Conservation (phyloP, 352 stramenopile species). For the Pythium utonaiense region DNA sequence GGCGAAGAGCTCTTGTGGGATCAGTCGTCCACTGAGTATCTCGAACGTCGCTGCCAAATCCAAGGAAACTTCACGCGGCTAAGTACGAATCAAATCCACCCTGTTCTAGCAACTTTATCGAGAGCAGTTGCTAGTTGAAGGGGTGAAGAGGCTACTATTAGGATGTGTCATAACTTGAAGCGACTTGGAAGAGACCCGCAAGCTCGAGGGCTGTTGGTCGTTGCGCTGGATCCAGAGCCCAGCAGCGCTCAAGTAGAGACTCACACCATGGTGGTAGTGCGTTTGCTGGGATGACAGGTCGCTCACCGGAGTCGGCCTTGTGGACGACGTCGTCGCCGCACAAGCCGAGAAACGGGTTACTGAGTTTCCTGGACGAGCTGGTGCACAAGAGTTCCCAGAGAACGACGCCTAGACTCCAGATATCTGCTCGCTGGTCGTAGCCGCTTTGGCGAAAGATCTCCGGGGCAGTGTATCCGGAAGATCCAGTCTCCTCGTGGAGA, state of each 20-base stretch:
- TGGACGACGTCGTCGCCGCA: slow-evolving; percentile 17
- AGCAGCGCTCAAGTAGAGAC: slow-evolving; percentile 10
- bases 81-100: slow-evolving; percentile 22
- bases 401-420: slow-evolving; percentile 24
- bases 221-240: slow-evolving; percentile 7
- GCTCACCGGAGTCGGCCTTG: slow-evolving; percentile 8
- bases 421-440: slow-evolving; percentile 21
- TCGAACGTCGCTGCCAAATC: slow-evolving; percentile 23
- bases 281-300: neutral
- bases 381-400: slow-evolving; percentile 18
- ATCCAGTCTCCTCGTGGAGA: slow-evolving; percentile 20
- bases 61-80: slow-evolving; percentile 26
- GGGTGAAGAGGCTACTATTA: slow-evolving; percentile 9
- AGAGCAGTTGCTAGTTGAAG: neutral
- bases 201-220: slow-evolving; percentile 10
- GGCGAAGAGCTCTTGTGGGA: neutral
- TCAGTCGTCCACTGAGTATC: neutral
- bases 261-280: neutral
- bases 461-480: slow-evolving; percentile 22
- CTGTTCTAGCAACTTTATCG: neutral
- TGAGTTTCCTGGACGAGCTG: neutral
- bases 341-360: slow-evolving; percentile 13
- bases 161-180: slow-evolving; percentile 17
- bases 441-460: slow-evolving; percentile 18
- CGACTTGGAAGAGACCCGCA: neutral